A percentile compares a stretch with the other conserved stretches of the same genome.
phyloP scores from a whole-genome alignment of 108 stramenopile genomes.

The Nitzschia sp. region DNA sequence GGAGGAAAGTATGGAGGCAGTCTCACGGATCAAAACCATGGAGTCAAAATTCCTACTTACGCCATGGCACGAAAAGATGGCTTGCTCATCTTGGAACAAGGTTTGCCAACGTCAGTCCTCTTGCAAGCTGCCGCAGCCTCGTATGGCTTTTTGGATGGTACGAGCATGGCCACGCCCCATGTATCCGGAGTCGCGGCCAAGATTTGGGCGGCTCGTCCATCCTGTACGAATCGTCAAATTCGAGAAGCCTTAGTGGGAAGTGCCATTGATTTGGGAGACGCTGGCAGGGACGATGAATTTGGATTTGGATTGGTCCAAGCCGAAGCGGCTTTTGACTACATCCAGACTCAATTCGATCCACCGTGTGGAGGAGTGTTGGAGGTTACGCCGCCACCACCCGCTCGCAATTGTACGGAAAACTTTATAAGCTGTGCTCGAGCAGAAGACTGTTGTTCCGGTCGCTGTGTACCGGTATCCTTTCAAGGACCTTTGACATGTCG shows the following conservation, averaged over 20 bases:
- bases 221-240: slow-evolving; percentile 48
- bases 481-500: neutral
- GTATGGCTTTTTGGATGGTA: slow-evolving; percentile 32
- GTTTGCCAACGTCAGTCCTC: neutral
- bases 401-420: neutral
- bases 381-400: neutral
- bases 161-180: slow-evolving; percentile 68
- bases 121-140: neutral
- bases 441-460: slow-evolving; percentile 10
- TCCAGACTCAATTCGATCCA: slow-evolving; percentile 4
- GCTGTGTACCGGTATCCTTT: neutral
- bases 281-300: slow-evolving; percentile 7
- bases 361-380: slow-evolving; percentile 11
- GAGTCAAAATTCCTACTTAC: neutral
- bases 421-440: neutral
- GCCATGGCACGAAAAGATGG: slow-evolving; percentile 1
- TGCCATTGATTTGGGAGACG: slow-evolving; percentile 19
- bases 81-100: neutral
- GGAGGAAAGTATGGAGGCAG: neutral
- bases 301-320: slow-evolving; percentile 34
- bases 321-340: slow-evolving; percentile 17
- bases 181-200: slow-evolving; percentile 75
- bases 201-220: slow-evolving; percentile 45
- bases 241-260: slow-evolving; percentile 35
- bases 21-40: neutral